Evolutionary conservation across 2,329 filamentous ascomycete genomes (phyloP), one percentile per base, ranked within the genome.

Genomic region (Albophoma yamanashiensis): DNA sequence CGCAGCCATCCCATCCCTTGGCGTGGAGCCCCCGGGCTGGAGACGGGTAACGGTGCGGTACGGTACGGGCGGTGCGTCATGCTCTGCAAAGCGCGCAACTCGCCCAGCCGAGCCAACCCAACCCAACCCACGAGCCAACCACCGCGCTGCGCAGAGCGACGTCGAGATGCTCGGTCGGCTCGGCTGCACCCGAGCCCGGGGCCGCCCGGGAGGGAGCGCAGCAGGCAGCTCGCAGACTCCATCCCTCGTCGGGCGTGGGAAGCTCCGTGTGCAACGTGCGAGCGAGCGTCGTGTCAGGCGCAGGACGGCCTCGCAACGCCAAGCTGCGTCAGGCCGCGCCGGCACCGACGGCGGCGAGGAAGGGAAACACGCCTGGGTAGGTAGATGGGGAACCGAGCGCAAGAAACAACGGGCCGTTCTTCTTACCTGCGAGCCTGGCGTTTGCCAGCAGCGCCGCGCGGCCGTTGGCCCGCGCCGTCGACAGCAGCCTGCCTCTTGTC

Each of bases 151-250:
- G n/a, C n/a, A n/a, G n/a, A 27, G 45, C 3, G 45, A 36, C 4
- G 34, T 36, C 3, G 45, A 8, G 14, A 47, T 12, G 45, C 15
- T 20, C n/a, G 27, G 22, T 52, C 56, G 56, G 56, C 39, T 38
- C 56, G 56, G 59, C 40, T 27, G 56, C 56, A 53, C 50, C 59
- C 59, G 59, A 56, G 56, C 53, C 57, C 59, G 59, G 59, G 50
- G 39, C 40, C 47, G 31, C 50, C 59, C 50, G 56, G 56, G 56
- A 36, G 25, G 20, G 14, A 4, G 9, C 43, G 9, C 36, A 22
- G 43, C n/a, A 34, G 43, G 27, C 27, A 31, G 5, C 27, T 31
- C 58, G n/a, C n/a, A n/a, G 40, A 20, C 27, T n/a, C 15, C 20
- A 40, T 45, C n/a, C 42, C 22, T 22, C 14, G 39, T 15, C 39